These are phyloP conservation scores for Heliamphora exappendiculata DNA, from an alignment of 148 eudicot genomes.

Conservation along the genomic window DNA sequence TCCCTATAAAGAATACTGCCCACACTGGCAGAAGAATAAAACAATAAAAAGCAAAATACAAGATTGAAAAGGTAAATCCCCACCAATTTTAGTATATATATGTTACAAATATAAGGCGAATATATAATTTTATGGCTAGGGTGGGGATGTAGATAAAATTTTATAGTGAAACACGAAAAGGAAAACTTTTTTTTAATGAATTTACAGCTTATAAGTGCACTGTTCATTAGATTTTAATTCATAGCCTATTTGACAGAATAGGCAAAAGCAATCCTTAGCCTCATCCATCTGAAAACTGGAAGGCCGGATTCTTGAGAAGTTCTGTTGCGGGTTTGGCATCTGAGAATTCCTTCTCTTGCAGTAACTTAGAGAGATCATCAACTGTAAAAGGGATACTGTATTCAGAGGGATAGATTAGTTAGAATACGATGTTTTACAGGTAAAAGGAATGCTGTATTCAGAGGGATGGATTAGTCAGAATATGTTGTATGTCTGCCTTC, in stretches of 20 bases:
- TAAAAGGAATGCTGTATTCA: conserved; percentile 83
- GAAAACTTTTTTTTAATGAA: conserved; percentile 6
- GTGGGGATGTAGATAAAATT: conserved; percentile 12
- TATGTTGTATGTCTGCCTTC: too few species aligned
- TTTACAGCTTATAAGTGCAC: conserved; percentile 17
- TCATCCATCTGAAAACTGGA: conserved; percentile 82
- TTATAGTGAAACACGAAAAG: not conserved
- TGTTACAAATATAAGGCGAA: conserved; percentile 17
- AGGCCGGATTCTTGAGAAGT: conserved; percentile 85
- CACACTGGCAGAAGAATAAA: conserved; percentile 18
- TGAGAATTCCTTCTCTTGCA: conserved; percentile 63
- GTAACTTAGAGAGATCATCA: conserved; percentile 69
- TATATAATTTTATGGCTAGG: too few species aligned
- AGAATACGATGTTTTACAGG: conserved; percentile 19
- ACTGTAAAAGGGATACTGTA: conserved; percentile 94
- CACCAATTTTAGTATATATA: conserved; percentile 9
- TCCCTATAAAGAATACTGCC: conserved; percentile 33
- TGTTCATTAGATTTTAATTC: conserved; percentile 1
- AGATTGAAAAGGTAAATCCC: conserved; percentile 8
- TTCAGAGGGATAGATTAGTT: not conserved
- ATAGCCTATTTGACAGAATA: conserved; percentile 15
- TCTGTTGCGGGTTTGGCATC: conserved; percentile 70
- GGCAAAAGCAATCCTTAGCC: conserved; percentile 18
- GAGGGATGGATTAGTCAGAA: not conserved
- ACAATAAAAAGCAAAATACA: not conserved